Conservation (phyloP, 352 stramenopile species). For the Hyaloperonospora brassicae region DNA sequence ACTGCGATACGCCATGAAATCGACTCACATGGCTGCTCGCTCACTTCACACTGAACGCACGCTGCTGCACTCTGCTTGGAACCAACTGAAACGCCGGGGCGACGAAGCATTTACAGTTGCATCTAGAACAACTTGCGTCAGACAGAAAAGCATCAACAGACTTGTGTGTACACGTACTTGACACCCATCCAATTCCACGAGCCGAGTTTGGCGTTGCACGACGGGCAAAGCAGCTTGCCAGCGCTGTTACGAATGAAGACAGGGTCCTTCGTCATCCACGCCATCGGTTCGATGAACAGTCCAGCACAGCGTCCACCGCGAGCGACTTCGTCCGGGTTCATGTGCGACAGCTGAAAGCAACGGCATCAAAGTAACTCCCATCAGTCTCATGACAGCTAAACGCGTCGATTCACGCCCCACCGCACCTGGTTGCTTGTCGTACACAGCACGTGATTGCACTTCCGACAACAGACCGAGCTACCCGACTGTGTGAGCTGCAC, state of each 20-base stretch:
- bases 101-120: slow-evolving; percentile 49
- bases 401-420: not conserved
- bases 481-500: slow-evolving; percentile 18
- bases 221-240: slow-evolving; percentile 59
- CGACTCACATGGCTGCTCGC: not conserved
- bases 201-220: slow-evolving; percentile 65
- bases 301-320: slow-evolving; percentile 12
- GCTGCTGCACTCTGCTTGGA: slow-evolving; percentile 38
- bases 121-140: slow-evolving; percentile 27
- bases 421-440: slow-evolving; percentile 43
- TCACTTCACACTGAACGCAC: slow-evolving; percentile 10
- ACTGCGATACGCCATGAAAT: not conserved
- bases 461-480: slow-evolving; percentile 37
- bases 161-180: slow-evolving; percentile 37
- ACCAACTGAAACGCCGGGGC: slow-evolving; percentile 53
- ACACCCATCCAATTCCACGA: slow-evolving; percentile 69
- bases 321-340: slow-evolving; percentile 1
- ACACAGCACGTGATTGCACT: slow-evolving; percentile 51
- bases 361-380: not conserved
- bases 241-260: slow-evolving; percentile 32
- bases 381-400: not conserved
- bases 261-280: slow-evolving; percentile 44
- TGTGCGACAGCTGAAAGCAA: slow-evolving; percentile 18
- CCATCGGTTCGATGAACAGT: slow-evolving; percentile 57
- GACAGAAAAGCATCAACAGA: not conserved